These are phyloP conservation scores for Ambrosia trifida DNA, from an alignment of 129 eudicot species.

Conservation along the genomic window DNA sequence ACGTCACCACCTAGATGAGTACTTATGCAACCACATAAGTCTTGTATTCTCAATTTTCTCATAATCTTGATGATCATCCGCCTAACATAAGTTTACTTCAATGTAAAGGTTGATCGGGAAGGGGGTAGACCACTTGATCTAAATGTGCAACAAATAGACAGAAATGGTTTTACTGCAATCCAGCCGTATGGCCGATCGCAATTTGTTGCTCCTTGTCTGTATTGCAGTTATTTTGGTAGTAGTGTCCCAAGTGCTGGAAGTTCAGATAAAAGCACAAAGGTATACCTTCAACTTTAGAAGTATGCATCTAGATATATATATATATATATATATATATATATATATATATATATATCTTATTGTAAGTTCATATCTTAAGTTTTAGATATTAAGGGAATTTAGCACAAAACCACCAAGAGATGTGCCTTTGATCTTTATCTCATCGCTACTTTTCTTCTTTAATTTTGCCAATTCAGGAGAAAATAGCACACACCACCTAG, in stretches of 20 bases:
- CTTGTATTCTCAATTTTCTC: not conserved
- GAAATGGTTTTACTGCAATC: not conserved
- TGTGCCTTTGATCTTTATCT: too few relatives aligned
- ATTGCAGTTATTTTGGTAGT: conserved; percentile 33
- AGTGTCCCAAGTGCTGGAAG: conserved; percentile 29
- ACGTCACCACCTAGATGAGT: not conserved
- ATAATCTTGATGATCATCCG: not conserved
- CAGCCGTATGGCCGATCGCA: not conserved
- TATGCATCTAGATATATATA: not conserved
- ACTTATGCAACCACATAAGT: not conserved
- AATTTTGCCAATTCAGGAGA: too few relatives aligned
- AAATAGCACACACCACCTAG: too few relatives aligned
- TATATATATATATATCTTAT: too few relatives aligned
- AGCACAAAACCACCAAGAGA: too few relatives aligned
- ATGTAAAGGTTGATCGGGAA: not conserved
- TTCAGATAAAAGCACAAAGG: conserved; percentile 31
- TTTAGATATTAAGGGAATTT: too few relatives aligned
- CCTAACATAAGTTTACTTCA: not conserved
- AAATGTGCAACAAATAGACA: not conserved
- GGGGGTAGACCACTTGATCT: not conserved
- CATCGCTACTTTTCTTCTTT: too few relatives aligned
- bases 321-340: too few relatives aligned
- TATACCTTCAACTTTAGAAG: not conserved
- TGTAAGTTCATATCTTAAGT: too few relatives aligned
- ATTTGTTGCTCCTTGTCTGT: conserved; percentile 53